Evolutionary conservation across 108 stramenopile species (phyloP).

Genomic region (Cylindrotheca closterium): DNA sequence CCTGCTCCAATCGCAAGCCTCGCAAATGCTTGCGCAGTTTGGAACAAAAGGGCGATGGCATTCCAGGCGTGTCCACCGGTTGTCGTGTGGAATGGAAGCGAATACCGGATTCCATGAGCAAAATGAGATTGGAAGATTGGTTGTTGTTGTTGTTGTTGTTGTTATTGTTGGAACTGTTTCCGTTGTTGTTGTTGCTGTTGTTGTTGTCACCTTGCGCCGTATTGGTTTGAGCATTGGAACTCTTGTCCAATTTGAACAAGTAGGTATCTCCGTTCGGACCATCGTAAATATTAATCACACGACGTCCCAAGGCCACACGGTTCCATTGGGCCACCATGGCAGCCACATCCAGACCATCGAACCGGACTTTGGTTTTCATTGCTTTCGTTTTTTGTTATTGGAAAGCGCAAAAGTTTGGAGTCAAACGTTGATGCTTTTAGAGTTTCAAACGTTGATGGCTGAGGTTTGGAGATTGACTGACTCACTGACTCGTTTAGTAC

Average conservation of each 20-base stretch:
- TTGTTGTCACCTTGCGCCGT: slow-evolving; percentile 1
- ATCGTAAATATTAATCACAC: slow-evolving; percentile 86
- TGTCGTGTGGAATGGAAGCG: slow-evolving; percentile 89
- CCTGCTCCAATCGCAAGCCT: slow-evolving; percentile 85
- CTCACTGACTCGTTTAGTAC: too few species aligned
- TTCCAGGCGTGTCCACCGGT: slow-evolving; percentile 31
- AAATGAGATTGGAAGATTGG: slow-evolving; percentile 46
- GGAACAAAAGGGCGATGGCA: slow-evolving; percentile 91
- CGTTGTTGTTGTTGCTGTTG: slow-evolving; percentile 13
- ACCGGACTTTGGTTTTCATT: slow-evolving; percentile 68
- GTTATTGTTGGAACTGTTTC: too few species aligned
- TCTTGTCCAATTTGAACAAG: slow-evolving; percentile 76
- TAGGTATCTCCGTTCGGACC: slow-evolving; percentile 67
- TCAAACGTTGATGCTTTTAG: too few species aligned
- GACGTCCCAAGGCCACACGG: slow-evolving; percentile 69
- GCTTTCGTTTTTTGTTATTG: neutral
- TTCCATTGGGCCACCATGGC: slow-evolving; percentile 77
- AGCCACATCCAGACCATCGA: slow-evolving; percentile 85
- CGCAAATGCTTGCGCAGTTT: slow-evolving; percentile 96
- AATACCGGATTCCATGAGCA: slow-evolving; percentile 93
- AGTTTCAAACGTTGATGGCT: too few species aligned
- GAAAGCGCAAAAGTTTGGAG: neutral
- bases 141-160: too few species aligned
- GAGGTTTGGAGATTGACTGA: too few species aligned
- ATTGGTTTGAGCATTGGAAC: slow-evolving; percentile 5